Conservation (phyloP, 106 monocot species). For the Allium cepa region DNA sequence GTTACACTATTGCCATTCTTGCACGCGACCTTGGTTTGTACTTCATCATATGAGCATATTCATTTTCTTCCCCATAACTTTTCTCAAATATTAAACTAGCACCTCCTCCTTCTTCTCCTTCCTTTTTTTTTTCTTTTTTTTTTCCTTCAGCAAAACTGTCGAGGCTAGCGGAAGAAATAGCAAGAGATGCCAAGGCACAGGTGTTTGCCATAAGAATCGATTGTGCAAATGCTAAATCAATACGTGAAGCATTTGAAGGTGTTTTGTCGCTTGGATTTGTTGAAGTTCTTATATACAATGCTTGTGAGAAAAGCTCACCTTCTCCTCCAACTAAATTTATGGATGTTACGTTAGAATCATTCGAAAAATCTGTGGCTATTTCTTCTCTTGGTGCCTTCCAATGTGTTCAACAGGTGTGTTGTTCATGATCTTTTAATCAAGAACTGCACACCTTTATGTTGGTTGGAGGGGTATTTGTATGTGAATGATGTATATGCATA, state of each 20-base stretch:
- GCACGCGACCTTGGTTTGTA: constrained; percentile 45
- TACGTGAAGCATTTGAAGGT: constrained; percentile 66
- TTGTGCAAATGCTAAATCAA: constrained; percentile 48
- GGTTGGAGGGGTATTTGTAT: too few relatives aligned
- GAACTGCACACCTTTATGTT: too few relatives aligned
- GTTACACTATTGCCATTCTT: constrained; percentile 71
- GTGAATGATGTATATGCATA: too few relatives aligned
- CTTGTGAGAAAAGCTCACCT: constrained; percentile 15
- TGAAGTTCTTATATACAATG: constrained; percentile 69
- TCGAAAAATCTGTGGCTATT: constrained; percentile 37
- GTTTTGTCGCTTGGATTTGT: constrained; percentile 62
- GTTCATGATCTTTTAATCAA: neutral
- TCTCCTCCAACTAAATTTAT: constrained; percentile 19
- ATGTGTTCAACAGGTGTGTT: constrained; percentile 49
- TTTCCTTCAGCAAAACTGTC: constrained; percentile 40
- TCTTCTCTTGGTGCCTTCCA: constrained; percentile 52
- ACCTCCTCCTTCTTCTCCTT: too few relatives aligned
- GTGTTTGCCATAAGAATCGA: constrained; percentile 74
- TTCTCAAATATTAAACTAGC: neutral
- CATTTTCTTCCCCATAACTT: neutral
- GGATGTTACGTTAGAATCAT: constrained; percentile 31
- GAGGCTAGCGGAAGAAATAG: constrained; percentile 56
- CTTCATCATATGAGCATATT: neutral
- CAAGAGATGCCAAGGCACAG: constrained; percentile 54
- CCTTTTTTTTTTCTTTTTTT: neutral